Evolutionary conservation across 2,329 filamentous ascomycete species (phyloP).

Genomic region (Fusarium agapanthi): DNA sequence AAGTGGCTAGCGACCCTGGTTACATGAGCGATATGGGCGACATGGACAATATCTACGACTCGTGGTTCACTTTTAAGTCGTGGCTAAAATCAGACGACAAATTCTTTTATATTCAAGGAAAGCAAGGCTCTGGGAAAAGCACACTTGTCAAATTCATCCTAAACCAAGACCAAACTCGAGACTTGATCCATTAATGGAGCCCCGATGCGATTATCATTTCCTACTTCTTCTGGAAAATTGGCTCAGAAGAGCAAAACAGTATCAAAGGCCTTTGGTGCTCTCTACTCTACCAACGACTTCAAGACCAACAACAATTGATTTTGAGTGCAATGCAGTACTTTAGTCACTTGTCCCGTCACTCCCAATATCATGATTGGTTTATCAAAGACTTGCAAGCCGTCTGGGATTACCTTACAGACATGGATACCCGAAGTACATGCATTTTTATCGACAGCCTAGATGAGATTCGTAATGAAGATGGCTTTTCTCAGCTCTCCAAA

Average conservation of each 20-base stretch:
- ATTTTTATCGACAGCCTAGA: too few species aligned
- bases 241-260: not conserved
- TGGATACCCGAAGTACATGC: too few species aligned
- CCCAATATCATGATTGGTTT: too few species aligned
- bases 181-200: not conserved
- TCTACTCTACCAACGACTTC: fast-evolving
- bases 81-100: not conserved
- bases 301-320: fast-evolving
- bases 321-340: fast-evolving
- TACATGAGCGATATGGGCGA: fast-evolving
- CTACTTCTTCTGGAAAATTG: conserved; percentile 24
- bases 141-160: not conserved
- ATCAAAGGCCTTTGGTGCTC: not conserved
- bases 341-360: fast-evolving
- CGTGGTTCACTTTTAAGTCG: fast-evolving
- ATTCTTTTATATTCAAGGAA: not conserved
- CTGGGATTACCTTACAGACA: fast-evolving
- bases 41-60: fast-evolving
- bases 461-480: too few species aligned
- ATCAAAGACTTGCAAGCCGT: too few species aligned
- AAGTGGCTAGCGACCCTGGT: fast-evolving
- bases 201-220: not conserved
- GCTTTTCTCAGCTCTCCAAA: fast-evolving
- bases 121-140: fast-evolving
- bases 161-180: fast-evolving